Percentiles rank a stretch among this genome's conserved stretches.
Conservation (phyloP, 352 stramenopile species). For the Phytopythium ostracodes region DNA sequence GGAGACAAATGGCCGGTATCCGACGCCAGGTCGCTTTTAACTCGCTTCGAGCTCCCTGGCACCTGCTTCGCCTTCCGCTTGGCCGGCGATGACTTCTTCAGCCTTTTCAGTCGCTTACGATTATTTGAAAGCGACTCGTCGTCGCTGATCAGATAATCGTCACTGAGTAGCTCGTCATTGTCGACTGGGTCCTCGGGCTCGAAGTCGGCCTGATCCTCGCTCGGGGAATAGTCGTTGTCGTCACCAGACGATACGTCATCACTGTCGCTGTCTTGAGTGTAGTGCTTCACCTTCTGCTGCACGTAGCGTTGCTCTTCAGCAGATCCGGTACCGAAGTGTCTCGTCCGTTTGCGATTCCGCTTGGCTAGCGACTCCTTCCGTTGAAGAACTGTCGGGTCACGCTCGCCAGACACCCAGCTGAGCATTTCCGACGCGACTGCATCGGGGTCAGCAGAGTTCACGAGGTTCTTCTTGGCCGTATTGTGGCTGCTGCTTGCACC, state of each 20-base stretch:
- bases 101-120: constrained; percentile 18
- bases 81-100: constrained; percentile 12
- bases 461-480: background rate
- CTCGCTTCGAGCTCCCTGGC: constrained; percentile 9
- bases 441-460: constrained; percentile 11
- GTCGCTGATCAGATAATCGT: constrained; percentile 42
- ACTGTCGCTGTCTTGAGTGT: constrained; percentile 31
- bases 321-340: constrained; percentile 33
- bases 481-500: background rate
- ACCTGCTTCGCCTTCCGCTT: constrained; percentile 20
- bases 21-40: constrained; percentile 16
- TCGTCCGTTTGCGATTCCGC: constrained; percentile 30
- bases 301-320: constrained; percentile 38
- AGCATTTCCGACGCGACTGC: constrained; percentile 40
- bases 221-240: constrained; percentile 41
- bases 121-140: constrained; percentile 14
- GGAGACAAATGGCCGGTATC: background rate
- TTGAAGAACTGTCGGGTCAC: constrained; percentile 49
- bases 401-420: constrained; percentile 49
- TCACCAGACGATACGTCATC: constrained; percentile 15
- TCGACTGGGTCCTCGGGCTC: constrained; percentile 30
- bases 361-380: constrained; percentile 49
- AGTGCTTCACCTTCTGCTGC: constrained; percentile 30
- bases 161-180: constrained; percentile 36
- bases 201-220: constrained; percentile 28